A percentile compares a stretch with the other conserved stretches of the same genome.
Conservation (phyloP, 495 filamentous ascomycete species). For the Talaromyces nanjingensis region DNA sequence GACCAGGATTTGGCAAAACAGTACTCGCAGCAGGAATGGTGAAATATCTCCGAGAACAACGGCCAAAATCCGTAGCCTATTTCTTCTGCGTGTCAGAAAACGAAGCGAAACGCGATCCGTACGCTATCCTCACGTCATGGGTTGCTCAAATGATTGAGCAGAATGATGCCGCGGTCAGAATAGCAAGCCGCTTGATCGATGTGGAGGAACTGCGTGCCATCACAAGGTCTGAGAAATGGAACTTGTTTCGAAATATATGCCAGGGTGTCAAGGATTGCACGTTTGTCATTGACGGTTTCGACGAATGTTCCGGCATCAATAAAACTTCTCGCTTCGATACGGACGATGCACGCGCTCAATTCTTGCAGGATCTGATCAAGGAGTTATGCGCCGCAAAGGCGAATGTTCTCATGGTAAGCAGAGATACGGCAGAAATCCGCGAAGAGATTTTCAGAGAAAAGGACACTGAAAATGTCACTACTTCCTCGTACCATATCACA, state of each 20-base stretch:
- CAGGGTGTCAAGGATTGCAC: slow-evolving; percentile 9
- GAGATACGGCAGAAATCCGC: slow-evolving; percentile 15
- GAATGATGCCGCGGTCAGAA: slow-evolving; percentile 9
- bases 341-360: slow-evolving; percentile 12
- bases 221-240: slow-evolving; percentile 12
- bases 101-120: slow-evolving; percentile 12
- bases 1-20: slow-evolving; percentile 21
- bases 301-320: slow-evolving; percentile 18
- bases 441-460: slow-evolving; percentile 4
- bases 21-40: slow-evolving; percentile 20
- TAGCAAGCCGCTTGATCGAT: slow-evolving; percentile 5
- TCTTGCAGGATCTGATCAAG: slow-evolving; percentile 11
- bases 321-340: slow-evolving; percentile 7
- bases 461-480: slow-evolving; percentile 4
- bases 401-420: slow-evolving; percentile 14
- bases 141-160: slow-evolving; percentile 17
- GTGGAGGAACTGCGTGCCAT: slow-evolving; percentile 5
- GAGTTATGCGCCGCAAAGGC: background rate
- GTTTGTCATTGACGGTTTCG: slow-evolving; percentile 20
- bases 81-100: slow-evolving; percentile 22
- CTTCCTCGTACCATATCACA: slow-evolving; percentile 10
- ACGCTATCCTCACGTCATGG: slow-evolving; percentile 21
- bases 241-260: slow-evolving; percentile 8
- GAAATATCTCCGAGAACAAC: slow-evolving; percentile 10
- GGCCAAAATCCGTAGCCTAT: slow-evolving; percentile 11